Evolutionary conservation across 805 yeast genomes (phyloP), one percentile per base, ranked within the genome.

Genomic region (Komagataella ulmi): DNA sequence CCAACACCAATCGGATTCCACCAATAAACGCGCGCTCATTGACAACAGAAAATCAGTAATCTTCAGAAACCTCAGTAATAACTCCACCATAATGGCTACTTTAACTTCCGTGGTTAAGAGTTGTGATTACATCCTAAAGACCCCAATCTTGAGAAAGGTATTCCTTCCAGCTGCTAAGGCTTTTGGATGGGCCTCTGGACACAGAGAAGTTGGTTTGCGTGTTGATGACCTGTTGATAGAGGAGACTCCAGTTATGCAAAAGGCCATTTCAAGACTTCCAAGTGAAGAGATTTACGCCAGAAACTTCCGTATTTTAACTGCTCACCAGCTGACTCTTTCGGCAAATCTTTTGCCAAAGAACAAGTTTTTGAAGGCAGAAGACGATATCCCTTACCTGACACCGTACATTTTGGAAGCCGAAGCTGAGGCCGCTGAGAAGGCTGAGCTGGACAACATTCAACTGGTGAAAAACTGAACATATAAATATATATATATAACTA

Each of bases 361-460:
- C 63, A 83, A 91, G 71, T 85, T 83, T 61, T 74, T 87, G 56
- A 79, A 81, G 67, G 79, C 88, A 30, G 87, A 81, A 64, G 91
- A 91, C 56, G 96, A 88, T 68, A 70, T 71, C 53, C 85, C 85
- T 60, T 90, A 89, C 74, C 76, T 93, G 65, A 70, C 86, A 54
- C 97, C 97, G 60, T 86, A 85, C 74, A 74, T 93, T 56, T 78
- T 90, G 64, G 97, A 93, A 76, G 95, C 91, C 55, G 98, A 93
- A 75, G 88, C 87, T 61, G 97, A 88, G 70, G 84, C 82, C 49
- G 75, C 77, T 57, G 99, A 93, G 76, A 88, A 84, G 73, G 82
- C 77, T 56, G 93, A 84, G 65, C 81, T 93, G 65, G 96, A 93
- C 77, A 85, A 87, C 77, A 75, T 88, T 59, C 72, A 74, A 53